Base-by-base conservation (phyloP, 805 yeast genomes). In the Candida endomychidarum region DNA sequence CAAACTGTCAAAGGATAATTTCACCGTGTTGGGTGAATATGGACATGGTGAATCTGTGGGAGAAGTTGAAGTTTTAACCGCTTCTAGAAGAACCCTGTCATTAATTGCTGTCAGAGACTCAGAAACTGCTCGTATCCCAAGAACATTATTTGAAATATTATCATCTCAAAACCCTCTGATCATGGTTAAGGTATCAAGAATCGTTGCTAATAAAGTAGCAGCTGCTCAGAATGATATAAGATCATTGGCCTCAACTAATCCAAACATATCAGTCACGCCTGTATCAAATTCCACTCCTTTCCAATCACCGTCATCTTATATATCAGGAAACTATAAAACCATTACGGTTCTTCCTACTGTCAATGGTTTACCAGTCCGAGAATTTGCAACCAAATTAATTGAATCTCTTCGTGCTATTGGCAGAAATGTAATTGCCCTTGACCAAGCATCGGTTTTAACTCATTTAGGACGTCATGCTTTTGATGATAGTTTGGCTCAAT, bases 11-110 rank as follows among this genome's bases (percentile, higher is more conserved):
- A 29, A 29, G 28, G 60, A 53, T 1, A 60, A 61, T 10, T 51
- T 53, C 24, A 65, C 59, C 24, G 65, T 80, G 1, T 50, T 81
- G 11, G 86, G 84, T 2, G 99, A 91, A 56, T 82, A 80, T 53
- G 96, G 97, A 2, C 96, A 89, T 58, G 97, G 97, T 5, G 95
- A 88, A 51, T 85, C 96, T 28, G 76, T 93, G 44, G 99, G 98
- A 3, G 98, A 91, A 61, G 83, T 93, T 7, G 99, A 91, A 59
- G 97, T 91, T 3, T 70, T 91, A 46, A 88, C 95, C 0, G 88
- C 88, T 9, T 75, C 83, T 8, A 74, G 80, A 41, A 75, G 95
- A 56, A 74, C 78, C 3, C 73, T 73, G 34, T 80, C 90, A 0
- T 74, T 85, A 48, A 79, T 87, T 27, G 96, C 98, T 0, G 86